These are phyloP conservation scores for Paecilomyces fulvus DNA, from an alignment of 2,329 filamentous ascomycete genomes.

Conservation along the genomic window DNA sequence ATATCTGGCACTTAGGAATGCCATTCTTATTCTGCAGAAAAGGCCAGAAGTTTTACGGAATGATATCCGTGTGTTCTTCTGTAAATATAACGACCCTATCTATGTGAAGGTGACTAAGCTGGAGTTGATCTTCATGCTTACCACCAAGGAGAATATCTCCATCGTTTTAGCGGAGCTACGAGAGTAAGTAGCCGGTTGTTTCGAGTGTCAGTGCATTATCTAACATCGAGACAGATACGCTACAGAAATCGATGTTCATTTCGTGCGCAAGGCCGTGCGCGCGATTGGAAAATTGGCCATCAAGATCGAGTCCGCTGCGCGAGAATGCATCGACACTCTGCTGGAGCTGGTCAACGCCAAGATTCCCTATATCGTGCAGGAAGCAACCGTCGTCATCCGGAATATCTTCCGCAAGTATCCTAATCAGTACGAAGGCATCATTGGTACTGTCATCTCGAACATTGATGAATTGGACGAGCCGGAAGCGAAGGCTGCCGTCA, in stretches of 20 bases:
- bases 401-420: slow-evolving; percentile 99
- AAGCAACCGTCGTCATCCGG: slow-evolving; percentile 95
- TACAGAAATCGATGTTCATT: slow-evolving; percentile 97
- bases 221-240: slow-evolving; percentile 52
- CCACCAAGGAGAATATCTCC: slow-evolving; percentile 88
- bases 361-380: slow-evolving; percentile 96
- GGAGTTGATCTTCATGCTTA: slow-evolving; percentile 98
- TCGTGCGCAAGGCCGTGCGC: slow-evolving; percentile 93
- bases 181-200: slow-evolving; percentile 50
- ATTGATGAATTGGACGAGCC: slow-evolving; percentile 94
- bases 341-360: slow-evolving; percentile 95
- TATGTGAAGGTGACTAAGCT: slow-evolving; percentile 99
- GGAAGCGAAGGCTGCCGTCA: slow-evolving; percentile 96
- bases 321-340: slow-evolving; percentile 83
- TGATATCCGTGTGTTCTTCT: slow-evolving; percentile 98
- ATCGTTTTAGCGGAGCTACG: slow-evolving; percentile 89
- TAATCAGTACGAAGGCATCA: slow-evolving; percentile 97
- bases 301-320: slow-evolving; percentile 92
- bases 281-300: slow-evolving; percentile 97
- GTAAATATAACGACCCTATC: slow-evolving; percentile 99
- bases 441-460: slow-evolving; percentile 89
- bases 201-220: background rate
- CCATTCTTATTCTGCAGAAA: slow-evolving; percentile 84
- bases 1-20: slow-evolving; percentile 88
- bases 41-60: slow-evolving; percentile 89